Conservation (phyloP, 257 asterid genomes). For the Lantana camara region DNA sequence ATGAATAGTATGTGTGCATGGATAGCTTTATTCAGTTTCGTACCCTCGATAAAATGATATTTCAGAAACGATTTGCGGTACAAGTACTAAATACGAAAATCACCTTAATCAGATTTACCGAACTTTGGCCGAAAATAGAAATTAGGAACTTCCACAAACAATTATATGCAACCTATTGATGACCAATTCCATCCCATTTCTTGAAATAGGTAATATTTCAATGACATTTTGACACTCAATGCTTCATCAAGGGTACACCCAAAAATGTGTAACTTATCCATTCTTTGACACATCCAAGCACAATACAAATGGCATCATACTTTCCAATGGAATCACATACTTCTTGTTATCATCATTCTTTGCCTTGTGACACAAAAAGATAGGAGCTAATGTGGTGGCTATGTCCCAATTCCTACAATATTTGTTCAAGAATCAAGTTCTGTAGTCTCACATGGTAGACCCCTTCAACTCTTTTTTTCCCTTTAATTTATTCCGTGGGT, state of each 20-base stretch:
- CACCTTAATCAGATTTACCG: too few species aligned
- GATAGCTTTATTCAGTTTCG: too few species aligned
- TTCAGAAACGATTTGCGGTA: too few species aligned
- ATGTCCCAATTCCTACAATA: conserved; percentile 19
- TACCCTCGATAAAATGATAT: too few species aligned
- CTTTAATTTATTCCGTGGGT: conserved; percentile 6
- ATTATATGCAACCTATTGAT: not conserved
- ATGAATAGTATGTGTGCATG: too few species aligned
- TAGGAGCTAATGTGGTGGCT: not conserved
- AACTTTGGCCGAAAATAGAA: too few species aligned
- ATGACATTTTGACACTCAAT: too few species aligned
- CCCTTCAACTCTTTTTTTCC: conserved; percentile 14
- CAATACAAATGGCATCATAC: not conserved
- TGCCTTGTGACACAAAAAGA: conserved; percentile 2
- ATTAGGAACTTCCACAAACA: too few species aligned
- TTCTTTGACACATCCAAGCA: not conserved
- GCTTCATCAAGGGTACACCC: not conserved
- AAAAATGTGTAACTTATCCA: not conserved
- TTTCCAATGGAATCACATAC: not conserved
- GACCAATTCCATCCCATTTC: not conserved
- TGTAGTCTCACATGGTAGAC: conserved; percentile 40
- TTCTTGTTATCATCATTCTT: not conserved
- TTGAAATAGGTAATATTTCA: not conserved
- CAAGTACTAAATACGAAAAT: too few species aligned
- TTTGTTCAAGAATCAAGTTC: conserved; percentile 18